phyloP scores from a whole-genome alignment of 179 eudicot genomes.

The Sideroxylon spinosum region DNA sequence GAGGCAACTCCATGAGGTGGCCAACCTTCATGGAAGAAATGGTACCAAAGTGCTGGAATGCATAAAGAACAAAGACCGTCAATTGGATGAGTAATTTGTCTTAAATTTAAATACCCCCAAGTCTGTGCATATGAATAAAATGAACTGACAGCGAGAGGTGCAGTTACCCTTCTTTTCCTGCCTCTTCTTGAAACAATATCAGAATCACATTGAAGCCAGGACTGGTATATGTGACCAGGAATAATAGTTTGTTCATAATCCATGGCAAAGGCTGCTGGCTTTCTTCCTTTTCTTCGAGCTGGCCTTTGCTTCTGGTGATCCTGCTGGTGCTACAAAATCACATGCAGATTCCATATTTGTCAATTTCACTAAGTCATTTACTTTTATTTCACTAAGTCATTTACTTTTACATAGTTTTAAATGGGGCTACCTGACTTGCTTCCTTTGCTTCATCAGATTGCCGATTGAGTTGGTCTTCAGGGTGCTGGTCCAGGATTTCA shows the following conservation, averaged over 20 bases:
- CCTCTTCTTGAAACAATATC: conserved; percentile 55
- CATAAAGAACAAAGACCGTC: not conserved
- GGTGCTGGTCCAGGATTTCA: conserved; percentile 43
- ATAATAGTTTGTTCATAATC: conserved; percentile 76
- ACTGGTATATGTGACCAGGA: conserved; percentile 73
- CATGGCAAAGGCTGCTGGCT: conserved; percentile 38
- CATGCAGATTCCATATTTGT: conserved; percentile 13
- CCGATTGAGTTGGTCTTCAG: conserved; percentile 38
- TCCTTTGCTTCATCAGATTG: conserved; percentile 42
- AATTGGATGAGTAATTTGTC: not conserved
- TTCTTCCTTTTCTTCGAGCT: conserved; percentile 52
- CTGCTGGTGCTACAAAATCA: conserved; percentile 26
- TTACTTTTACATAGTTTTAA: not conserved
- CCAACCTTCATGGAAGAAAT: conserved; percentile 47
- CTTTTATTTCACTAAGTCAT: not conserved
- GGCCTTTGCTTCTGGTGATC: conserved; percentile 32
- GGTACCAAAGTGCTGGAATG: conserved; percentile 22
- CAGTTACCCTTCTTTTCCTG: conserved; percentile 51
- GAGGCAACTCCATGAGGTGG: conserved; percentile 69
- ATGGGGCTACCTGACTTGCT: conserved; percentile 36
- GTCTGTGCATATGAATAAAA: not conserved
- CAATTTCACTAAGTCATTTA: conserved; percentile 3
- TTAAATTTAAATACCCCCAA: not conserved
- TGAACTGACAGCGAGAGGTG: not conserved
- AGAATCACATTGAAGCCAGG: conserved; percentile 75